Evolutionary conservation across 2,329 filamentous ascomycete species (phyloP).

Genomic region (Cercospora brassicicola): DNA sequence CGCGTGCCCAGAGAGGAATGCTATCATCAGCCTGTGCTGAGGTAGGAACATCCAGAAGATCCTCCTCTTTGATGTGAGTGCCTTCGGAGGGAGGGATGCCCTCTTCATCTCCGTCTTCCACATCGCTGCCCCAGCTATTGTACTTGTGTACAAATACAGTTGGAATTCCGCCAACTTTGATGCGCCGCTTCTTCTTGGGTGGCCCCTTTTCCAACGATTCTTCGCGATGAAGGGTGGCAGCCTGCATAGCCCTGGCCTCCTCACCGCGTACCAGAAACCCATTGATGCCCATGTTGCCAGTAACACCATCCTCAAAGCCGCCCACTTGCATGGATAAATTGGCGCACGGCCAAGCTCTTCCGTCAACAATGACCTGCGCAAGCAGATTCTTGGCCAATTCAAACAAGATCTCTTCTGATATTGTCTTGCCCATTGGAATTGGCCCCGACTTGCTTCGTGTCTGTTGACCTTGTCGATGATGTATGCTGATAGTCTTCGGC

Average conservation of each 20-base stretch:
- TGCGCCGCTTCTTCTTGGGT: slow-evolving; percentile 40
- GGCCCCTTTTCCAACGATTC: slow-evolving; percentile 31
- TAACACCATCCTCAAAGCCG: slow-evolving; percentile 87
- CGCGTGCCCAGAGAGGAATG: slow-evolving; percentile 23
- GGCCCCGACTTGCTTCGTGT: slow-evolving; percentile 72
- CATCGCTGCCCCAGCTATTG: slow-evolving; percentile 26
- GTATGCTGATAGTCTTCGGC: slow-evolving; percentile 80
- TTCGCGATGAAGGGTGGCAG: slow-evolving; percentile 25
- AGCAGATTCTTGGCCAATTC: slow-evolving; percentile 75
- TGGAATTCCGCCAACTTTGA: slow-evolving; percentile 39
- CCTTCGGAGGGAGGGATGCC: slow-evolving; percentile 12
- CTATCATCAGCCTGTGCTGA: slow-evolving; percentile 13
- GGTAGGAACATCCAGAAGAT: slow-evolving; percentile 10
- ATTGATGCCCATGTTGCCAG: slow-evolving; percentile 81
- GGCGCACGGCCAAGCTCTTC: slow-evolving; percentile 83
- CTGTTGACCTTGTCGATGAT: slow-evolving; percentile 73
- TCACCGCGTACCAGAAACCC: slow-evolving; percentile 74
- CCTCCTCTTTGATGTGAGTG: background rate
- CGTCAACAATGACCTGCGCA: slow-evolving; percentile 74
- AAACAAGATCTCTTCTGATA: slow-evolving; percentile 72
- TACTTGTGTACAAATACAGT: slow-evolving; percentile 39
- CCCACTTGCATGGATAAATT: slow-evolving; percentile 84
- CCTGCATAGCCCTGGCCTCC: slow-evolving; percentile 53
- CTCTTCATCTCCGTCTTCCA: slow-evolving; percentile 14
- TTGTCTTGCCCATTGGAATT: slow-evolving; percentile 71